Evolutionary conservation across 192 early-diverging fungal genomes (phyloP), one percentile per base, ranked within the genome.

Genomic region (Phlyctochytrium arcticum): DNA sequence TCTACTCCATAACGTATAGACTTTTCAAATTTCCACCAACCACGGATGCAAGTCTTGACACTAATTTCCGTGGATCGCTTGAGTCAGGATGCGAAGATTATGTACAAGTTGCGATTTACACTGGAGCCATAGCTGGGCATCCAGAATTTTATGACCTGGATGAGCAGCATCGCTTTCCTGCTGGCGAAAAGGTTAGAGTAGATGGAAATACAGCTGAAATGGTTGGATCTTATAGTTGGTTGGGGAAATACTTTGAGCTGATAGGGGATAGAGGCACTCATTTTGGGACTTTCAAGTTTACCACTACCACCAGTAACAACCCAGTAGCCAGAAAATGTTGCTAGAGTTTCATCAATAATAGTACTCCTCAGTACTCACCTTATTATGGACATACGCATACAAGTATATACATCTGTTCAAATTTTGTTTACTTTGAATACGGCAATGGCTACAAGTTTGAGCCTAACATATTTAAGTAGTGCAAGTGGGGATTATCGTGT

Each of bases 1-100:
- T 53, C 27, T 53, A 53, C 50, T 53, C 50, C 15, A 53, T 53
- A 12, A 53, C 50, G n/a, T 53, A 53, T 24, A 12, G 50, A 27
- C 27, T 53, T 2, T 53, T 53, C 26, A 53, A 53, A 27, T 24
- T 53, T 12, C 50, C 50, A 10, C 15, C 12, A 44, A n/a, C n/a
- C n/a, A n/a, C n/a, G n/a, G n/a, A n/a, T n/a, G n/a, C n/a, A n/a
- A n/a, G n/a, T n/a, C n/a, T n/a, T n/a, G n/a, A n/a, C n/a, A n/a
- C n/a, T n/a, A n/a, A n/a, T n/a, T n/a, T n/a, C n/a, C n/a, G n/a
- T n/a, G n/a, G n/a, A n/a, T 42, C 39, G 39, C 24, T 53, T 12
- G 50, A 53, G 50, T 19, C n/a, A 10, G 12, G 12, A 27, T 53
- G 50, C 27, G 50, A 53, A 24, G 50, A 53, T 53, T 53, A 53